Base-by-base conservation (phyloP, 192 early-diverging fungal species). In the Coemansia sp. region DNA sequence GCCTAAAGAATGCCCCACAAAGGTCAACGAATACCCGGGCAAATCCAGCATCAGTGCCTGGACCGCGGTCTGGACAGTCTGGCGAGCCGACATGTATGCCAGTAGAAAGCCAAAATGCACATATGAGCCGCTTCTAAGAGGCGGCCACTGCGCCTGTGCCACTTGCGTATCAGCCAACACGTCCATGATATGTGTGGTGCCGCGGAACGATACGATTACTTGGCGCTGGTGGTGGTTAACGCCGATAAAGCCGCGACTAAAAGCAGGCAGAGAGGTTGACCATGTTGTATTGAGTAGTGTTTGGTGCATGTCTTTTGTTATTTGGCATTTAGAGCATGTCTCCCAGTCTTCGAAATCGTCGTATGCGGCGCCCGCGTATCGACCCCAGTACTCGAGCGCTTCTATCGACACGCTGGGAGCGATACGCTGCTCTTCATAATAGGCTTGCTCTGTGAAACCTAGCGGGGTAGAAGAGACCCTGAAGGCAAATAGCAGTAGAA, bases 1-100 rank as follows among this genome's bases (percentile, higher is more conserved):
- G 31, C 79, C 79, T 15, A 82, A 59, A 37, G 79, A 82, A 39
- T 82, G 79, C 17, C 79, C 79, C 1, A 71, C 63, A 66, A 82
- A 82, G 25, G 21, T 31, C 53, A 82, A 1, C 21, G 59, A 14
- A 36, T 82, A 76, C 2, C 14, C 58, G 2, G 5, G 11, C n/a
- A 64, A 1, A n/a, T 60, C 66, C 1, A 0, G 14, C 7, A 8
- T 17, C 12, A 70, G 27, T 4, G 17, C 34, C 15, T 58, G 61
- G 14, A 81, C 62, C 10, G 70, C 55, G 6, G 23, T 27, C 3
- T 41, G 10, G 3, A 80, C 51, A 10, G 45, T 31, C 1, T 21
- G 23, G 4, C 59, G 57, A 6, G 75, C 72, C 41, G 74, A 48
- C 29, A 42, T 1, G 51, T 82, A 82, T n/a, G 79, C 74, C 4